phyloP scores from a whole-genome alignment of 805 yeast genomes.

The Candida nitratophila region DNA sequence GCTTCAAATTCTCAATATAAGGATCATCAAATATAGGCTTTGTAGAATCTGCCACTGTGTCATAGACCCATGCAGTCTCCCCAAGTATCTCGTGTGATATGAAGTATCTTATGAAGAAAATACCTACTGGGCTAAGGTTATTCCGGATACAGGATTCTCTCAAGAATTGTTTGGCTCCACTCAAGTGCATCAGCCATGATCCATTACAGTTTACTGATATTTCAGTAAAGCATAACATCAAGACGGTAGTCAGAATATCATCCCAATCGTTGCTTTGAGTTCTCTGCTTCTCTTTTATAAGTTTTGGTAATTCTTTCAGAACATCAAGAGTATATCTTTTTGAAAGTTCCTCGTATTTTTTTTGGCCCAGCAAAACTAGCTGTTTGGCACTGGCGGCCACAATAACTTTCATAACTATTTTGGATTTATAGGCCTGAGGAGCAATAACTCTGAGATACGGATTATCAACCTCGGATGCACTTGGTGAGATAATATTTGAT shows the following conservation, averaged over 20 bases:
- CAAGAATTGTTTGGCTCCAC: conserved; percentile 31
- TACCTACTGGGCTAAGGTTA: conserved; percentile 25
- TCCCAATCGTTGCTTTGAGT: conserved; percentile 28
- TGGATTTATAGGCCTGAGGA: conserved; percentile 29
- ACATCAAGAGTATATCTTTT: conserved; percentile 22
- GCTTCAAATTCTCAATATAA: conserved; percentile 24
- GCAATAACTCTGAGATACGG: conserved; percentile 32
- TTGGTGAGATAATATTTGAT: conserved; percentile 1
- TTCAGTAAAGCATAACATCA: conserved; percentile 34
- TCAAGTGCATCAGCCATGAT: conserved; percentile 31
- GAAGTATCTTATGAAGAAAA: conserved; percentile 31
- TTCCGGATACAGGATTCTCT: conserved; percentile 19
- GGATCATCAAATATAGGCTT: conserved; percentile 23
- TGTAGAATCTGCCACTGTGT: conserved; percentile 5
- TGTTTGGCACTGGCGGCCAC: conserved; percentile 32
- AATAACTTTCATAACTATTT: conserved; percentile 26
- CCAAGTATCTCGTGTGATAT: conserved; percentile 38
- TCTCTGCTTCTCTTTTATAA: conserved; percentile 21
- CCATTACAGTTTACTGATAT: conserved; percentile 33
- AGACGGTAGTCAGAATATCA: conserved; percentile 31
- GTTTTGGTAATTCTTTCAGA: conserved; percentile 22
- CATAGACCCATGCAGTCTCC: conserved; percentile 32
- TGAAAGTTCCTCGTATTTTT: conserved; percentile 21
- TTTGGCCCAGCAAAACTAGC: conserved; percentile 22
- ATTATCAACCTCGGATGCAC: conserved; percentile 19